phyloP scores from a whole-genome alignment of 192 early-diverging fungal species.

The Geranomyces michiganensis region DNA sequence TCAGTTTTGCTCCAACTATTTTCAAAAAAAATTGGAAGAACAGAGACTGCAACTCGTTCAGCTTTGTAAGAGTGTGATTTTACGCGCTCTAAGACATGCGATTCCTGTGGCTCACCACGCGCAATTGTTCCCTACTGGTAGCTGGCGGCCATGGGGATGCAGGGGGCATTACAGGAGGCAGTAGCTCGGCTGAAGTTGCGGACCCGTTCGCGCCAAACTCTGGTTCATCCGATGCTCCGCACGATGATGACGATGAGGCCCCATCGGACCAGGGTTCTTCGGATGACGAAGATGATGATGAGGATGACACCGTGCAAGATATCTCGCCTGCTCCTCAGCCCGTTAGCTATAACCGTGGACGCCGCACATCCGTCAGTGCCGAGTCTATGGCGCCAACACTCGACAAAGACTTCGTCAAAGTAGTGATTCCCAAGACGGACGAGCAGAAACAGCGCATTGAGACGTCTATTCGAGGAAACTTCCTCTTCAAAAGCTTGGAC shows the following conservation, averaged over 20 bases:
- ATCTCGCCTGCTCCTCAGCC: conserved; percentile 58
- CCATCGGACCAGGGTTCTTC: conserved; percentile 33
- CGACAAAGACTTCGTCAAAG: conserved; percentile 79
- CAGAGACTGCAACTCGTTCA: conserved; percentile 52
- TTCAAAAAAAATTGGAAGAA: conserved; percentile 82
- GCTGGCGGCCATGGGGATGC: background rate
- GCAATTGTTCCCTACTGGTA: background rate
- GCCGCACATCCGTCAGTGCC: conserved; percentile 92
- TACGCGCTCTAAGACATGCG: background rate
- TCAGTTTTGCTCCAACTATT: conserved; percentile 92
- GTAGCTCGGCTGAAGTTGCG: background rate
- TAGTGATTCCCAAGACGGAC: conserved; percentile 84
- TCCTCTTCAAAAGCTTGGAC: conserved; percentile 91
- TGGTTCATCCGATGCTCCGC: background rate
- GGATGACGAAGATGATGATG: conserved; percentile 55
- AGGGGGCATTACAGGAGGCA: background rate
- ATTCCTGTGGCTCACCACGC: too few species aligned
- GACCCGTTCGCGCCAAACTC: conserved; percentile 2
- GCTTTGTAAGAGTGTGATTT: conserved; percentile 27
- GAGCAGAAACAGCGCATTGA: conserved; percentile 85
- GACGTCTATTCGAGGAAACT: conserved; percentile 81
- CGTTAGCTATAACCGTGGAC: conserved; percentile 77
- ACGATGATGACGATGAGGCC: background rate
- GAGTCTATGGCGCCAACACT: conserved; percentile 94
- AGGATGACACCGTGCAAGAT: conserved; percentile 56